These are phyloP conservation scores for Fusarium camptoceras DNA, from an alignment of 2,329 filamentous ascomycete genomes.

Conservation along the genomic window DNA sequence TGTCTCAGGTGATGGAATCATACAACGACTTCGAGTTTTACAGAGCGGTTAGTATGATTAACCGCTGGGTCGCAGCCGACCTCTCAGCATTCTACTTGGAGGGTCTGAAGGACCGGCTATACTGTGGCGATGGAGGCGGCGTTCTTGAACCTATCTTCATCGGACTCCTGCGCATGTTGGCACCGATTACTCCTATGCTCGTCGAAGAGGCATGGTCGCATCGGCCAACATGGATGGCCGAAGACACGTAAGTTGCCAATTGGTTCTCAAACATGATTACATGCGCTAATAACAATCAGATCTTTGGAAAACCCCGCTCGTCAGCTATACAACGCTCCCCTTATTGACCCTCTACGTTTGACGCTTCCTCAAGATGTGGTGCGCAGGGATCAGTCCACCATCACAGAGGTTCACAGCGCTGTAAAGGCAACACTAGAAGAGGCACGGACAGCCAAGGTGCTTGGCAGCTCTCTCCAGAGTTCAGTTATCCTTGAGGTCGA, in stretches of 20 bases:
- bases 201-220: constrained; percentile 91
- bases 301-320: constrained; percentile 55
- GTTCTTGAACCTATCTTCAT: constrained; percentile 74
- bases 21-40: constrained; percentile 84
- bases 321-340: constrained; percentile 59
- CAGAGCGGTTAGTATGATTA: constrained; percentile 78
- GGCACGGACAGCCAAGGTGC: constrained; percentile 75
- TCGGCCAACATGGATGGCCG: constrained; percentile 72
- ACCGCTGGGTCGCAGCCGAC: constrained; percentile 83
- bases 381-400: constrained; percentile 56
- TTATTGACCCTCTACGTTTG: constrained; percentile 57
- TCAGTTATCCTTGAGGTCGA: constrained; percentile 69
- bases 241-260: constrained; percentile 55
- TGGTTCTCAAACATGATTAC: not conserved
- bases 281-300: constrained; percentile 42
- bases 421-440: constrained; percentile 82
- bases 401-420: constrained; percentile 70
- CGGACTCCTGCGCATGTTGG: constrained; percentile 81
- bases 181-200: constrained; percentile 82
- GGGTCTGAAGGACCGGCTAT: constrained; percentile 89
- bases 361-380: constrained; percentile 54
- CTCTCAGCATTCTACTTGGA: constrained; percentile 96
- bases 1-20: constrained; percentile 71
- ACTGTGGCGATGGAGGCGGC: constrained; percentile 80
- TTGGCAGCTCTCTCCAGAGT: constrained; percentile 86